Base-by-base conservation (phyloP, 257 asterid species). In the Nicotiana paniculata region DNA sequence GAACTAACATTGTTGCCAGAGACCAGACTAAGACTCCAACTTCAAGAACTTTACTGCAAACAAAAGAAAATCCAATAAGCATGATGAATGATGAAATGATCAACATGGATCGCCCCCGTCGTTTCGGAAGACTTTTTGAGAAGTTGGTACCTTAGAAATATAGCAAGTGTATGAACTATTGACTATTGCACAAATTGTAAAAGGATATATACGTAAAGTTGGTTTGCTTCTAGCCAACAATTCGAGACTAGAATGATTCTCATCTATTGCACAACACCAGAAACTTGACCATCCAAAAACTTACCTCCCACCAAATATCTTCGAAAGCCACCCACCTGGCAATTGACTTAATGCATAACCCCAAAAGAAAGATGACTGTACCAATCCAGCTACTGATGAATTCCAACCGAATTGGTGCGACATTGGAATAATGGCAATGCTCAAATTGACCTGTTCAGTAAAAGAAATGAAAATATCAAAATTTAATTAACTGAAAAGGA, bases 271-370 rank as follows among this genome's bases (percentile, higher is more conserved):
- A 78, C 76, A 33, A 54, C 53, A 75, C 51, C 54, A 55, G 57
- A 69, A 81, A 70, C 86, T 83, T 62, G 67, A 68, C 43, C 11
- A 51, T 75, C 9, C 79, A 48, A 88, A 87, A 79, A 86, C 92
- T 81, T 89, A 96, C 99, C 99, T 94, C 87, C 99, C 99, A 82
- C 99, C 99, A 85, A 93, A 92, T 83, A 88, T 78, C 88, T 91
- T 96, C 11, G 99, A 90, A 82, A 94, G 94, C 99, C 98, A 96
- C 35, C 99, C 99, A 70, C 99, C 99, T 15, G 99, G 99, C 89
- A 96, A 87, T 89, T 96, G 99, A 86, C 99, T 96, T 58, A 96
- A 86, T 26, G 99, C 98, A 90, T 96, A 96, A 66, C 98, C 99
- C 99, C 99, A 96, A 89, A 96, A 96, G 94, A 96, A 96, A 51